Percentiles rank a stretch among this genome's conserved stretches.
phyloP scores from a whole-genome alignment of 805 yeast species.

The Jamesozyma piceae region DNA sequence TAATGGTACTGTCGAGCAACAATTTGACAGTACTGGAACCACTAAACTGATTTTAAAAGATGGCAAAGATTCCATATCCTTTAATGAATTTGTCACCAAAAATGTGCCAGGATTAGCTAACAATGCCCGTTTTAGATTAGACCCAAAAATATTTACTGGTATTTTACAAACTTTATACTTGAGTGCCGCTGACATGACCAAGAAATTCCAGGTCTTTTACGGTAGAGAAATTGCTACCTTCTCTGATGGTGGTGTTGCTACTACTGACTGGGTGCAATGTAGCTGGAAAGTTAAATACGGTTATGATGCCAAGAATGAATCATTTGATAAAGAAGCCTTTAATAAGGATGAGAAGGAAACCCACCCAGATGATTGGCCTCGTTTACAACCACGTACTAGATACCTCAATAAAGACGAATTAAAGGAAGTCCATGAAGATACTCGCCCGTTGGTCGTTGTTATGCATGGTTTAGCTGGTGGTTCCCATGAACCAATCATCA shows the following conservation, averaged over 20 bases:
- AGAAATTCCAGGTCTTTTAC: constrained; percentile 50
- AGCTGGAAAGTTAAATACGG: constrained; percentile 20
- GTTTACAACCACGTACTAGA: constrained; percentile 61
- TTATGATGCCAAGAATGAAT: constrained; percentile 7
- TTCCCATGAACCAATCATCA: constrained; percentile 62
- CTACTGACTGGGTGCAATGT: constrained; percentile 58
- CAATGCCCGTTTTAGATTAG: constrained; percentile 43
- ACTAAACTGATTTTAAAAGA: constrained; percentile 17
- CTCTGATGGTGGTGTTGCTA: constrained; percentile 60
- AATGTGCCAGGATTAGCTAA: constrained; percentile 39
- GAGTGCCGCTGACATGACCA: constrained; percentile 43
- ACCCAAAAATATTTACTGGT: constrained; percentile 62
- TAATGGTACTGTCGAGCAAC: constrained; percentile 28
- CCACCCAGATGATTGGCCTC: constrained; percentile 45
- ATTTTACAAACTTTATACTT: constrained; percentile 70
- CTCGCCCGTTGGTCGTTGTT: constrained; percentile 50
- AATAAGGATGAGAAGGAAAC: constrained; percentile 32
- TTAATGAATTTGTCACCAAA: constrained; percentile 19
- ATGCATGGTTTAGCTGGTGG: constrained; percentile 76
- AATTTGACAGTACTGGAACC: constrained; percentile 18
- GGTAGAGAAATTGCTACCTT: constrained; percentile 58
- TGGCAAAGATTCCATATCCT: constrained; percentile 9
- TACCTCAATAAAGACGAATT: constrained; percentile 43
- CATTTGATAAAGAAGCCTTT: constrained; percentile 24
- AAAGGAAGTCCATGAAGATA: constrained; percentile 26